Conservation (phyloP, 2,329 filamentous ascomycete genomes). For the Penicillium vulpinum region DNA sequence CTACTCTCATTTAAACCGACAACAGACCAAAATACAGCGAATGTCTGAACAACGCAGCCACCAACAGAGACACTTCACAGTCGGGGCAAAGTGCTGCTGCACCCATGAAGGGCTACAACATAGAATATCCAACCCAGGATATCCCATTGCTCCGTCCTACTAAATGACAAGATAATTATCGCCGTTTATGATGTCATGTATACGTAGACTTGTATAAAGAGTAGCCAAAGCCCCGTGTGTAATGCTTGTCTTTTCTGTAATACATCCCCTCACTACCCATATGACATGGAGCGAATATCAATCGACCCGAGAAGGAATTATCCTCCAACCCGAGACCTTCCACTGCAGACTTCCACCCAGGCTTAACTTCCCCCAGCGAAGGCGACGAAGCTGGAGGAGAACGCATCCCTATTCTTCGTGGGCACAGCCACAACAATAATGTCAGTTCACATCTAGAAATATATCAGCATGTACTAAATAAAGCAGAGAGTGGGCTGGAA, state of each 20-base stretch:
- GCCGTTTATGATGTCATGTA: background rate
- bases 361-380: constrained; percentile 45
- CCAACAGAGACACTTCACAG: no score
- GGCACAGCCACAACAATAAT: constrained; percentile 44
- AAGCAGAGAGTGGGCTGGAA: constrained; percentile 41
- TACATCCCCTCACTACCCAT: background rate
- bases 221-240: background rate
- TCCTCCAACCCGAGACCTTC: constrained; percentile 43
- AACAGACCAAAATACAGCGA: no score
- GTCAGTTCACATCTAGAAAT: constrained; percentile 15
- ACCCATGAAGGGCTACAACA: no score
- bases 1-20: no score
- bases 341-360: constrained; percentile 26
- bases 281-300: constrained; percentile 11
- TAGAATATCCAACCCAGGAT: no score
- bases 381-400: constrained; percentile 42
- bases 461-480: constrained; percentile 2
- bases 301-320: constrained; percentile 41
- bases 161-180: no score
- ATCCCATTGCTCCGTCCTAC: no score
- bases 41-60: no score
- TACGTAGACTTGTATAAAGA: background rate
- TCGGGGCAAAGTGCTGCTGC: background rate
- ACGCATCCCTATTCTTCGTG: constrained; percentile 42
- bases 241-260: background rate